Evolutionary conservation across 1,139 yeast species (phyloP), one percentile per base, ranked within the genome.

Genomic region (Pichia sp.): DNA sequence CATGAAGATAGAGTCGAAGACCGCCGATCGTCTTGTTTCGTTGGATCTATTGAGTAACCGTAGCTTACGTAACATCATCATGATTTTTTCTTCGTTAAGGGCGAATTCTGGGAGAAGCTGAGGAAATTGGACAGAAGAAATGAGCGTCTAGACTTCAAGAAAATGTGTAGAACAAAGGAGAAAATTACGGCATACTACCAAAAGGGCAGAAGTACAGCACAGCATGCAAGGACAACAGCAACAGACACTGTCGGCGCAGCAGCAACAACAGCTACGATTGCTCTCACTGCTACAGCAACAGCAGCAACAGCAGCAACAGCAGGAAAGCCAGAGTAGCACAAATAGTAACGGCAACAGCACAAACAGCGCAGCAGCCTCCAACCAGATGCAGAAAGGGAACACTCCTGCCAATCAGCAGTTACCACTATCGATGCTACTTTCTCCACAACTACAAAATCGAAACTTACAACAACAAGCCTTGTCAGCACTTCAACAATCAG

Each of bases 371-470:
- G n/a, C 18, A 7, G 16, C 7, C 37, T 13, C 44, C n/a, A 22
- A 23, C 16, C 42, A 42, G 13, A 28, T 34, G 34, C 39, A 28
- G 9, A 46, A 37, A 25, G 42, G 39, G n/a, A 22, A 30, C 18
- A 43, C 19, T 7, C 46, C 45, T 19, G 18, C 16, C 18, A 54
- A 53, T 41, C 64, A 59, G 19, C 62, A 62, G 18, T 40, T 57
- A 26, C 64, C 62, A 3, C 39, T 61, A 28, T 60, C 62, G 16
- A 56, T 62, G 62, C 56, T 64, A 62, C 55, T 63, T 58, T 64
- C 68, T 12, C 67, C 67, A 3, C 67, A 63, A 49, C 44, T 59
- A 7, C 66, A 63, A 48, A 62, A 59, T 50, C 53, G 66, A 44
- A 57, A 58, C 12, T 45, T 62, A 19, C 66, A 60, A 41, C 66